A percentile compares a stretch with the other conserved stretches of the same genome.
Conservation (phyloP, 345 rosid genomes). For the Lepidium didymum region DNA sequence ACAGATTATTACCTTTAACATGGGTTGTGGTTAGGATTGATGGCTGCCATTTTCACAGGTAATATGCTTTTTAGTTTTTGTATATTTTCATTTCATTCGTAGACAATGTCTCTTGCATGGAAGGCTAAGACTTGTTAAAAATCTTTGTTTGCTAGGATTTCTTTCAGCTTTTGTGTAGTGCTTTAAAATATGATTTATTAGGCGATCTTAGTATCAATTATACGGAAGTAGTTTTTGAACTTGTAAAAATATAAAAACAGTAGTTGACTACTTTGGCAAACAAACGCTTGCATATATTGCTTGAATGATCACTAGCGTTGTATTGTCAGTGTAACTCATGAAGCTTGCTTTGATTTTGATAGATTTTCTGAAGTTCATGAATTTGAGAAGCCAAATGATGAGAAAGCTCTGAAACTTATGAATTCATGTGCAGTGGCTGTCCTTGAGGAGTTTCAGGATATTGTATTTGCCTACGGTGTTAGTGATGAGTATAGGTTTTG, state of each 20-base stretch:
- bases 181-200: too few species aligned
- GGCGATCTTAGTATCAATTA: too few species aligned
- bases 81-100: too few species aligned
- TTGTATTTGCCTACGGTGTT: conserved; percentile 69
- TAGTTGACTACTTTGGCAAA: too few species aligned
- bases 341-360: conserved; percentile 32
- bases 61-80: conserved; percentile 18
- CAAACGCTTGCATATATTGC: background rate
- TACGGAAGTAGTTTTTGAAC: too few species aligned
- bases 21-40: conserved; percentile 88
- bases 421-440: conserved; percentile 77
- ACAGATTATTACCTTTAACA: conserved; percentile 65
- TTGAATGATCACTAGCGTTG: background rate
- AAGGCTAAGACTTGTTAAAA: too few species aligned
- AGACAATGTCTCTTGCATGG: too few species aligned
- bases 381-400: conserved; percentile 89
- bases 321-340: conserved; percentile 22
- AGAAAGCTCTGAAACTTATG: conserved; percentile 84
- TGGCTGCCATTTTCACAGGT: conserved; percentile 98
- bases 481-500: conserved; percentile 88
- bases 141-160: too few species aligned
- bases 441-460: conserved; percentile 60
- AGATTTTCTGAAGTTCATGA: conserved; percentile 79
- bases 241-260: too few species aligned
- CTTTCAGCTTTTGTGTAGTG: too few species aligned